These are phyloP conservation scores for Cladophialophora bantiana DNA, from an alignment of 2,329 filamentous ascomycete species.

Conservation along the genomic window DNA sequence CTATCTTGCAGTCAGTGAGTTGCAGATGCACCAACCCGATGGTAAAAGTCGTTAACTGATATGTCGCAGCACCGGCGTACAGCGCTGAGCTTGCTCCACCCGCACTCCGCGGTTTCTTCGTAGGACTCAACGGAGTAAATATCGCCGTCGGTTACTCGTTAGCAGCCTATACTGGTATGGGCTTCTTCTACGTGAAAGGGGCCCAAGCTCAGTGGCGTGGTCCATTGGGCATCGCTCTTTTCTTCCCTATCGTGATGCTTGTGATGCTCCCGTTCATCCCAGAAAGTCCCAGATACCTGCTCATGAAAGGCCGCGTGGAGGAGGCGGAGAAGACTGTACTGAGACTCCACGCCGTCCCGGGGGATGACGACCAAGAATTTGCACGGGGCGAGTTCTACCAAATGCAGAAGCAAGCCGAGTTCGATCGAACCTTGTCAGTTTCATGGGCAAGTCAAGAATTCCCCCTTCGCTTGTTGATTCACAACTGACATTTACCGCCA, in stretches of 20 bases:
- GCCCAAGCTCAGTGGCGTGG: slow-evolving; percentile 31
- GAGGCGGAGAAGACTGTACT: slow-evolving; percentile 37
- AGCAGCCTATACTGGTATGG: slow-evolving; percentile 34
- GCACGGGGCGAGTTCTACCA: slow-evolving; percentile 31
- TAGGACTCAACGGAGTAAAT: slow-evolving; percentile 31
- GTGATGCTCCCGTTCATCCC: slow-evolving; percentile 40
- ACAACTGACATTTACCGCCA: background rate
- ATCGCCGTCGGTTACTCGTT: slow-evolving; percentile 32
- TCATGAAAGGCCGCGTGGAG: slow-evolving; percentile 40
- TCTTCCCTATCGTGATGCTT: slow-evolving; percentile 37
- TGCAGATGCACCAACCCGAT: background rate
- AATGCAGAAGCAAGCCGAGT: slow-evolving; percentile 32
- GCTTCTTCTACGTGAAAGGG: slow-evolving; percentile 28
- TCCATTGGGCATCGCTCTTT: slow-evolving; percentile 31
- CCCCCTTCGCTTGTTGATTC: background rate
- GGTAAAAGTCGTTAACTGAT: background rate
- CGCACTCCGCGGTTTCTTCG: slow-evolving; percentile 29
- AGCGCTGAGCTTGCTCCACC: slow-evolving; percentile 34
- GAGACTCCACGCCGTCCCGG: slow-evolving; percentile 31
- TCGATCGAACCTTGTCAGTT: slow-evolving; percentile 21
- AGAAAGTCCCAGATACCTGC: slow-evolving; percentile 41
- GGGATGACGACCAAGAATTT: slow-evolving; percentile 28
- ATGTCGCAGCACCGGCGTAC: slow-evolving; percentile 22
- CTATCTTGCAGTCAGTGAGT: slow-evolving; percentile 28
- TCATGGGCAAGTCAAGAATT: slow-evolving; percentile 14